Evolutionary conservation across 345 rosid species (phyloP).

Genomic region (Brassica juncea): DNA sequence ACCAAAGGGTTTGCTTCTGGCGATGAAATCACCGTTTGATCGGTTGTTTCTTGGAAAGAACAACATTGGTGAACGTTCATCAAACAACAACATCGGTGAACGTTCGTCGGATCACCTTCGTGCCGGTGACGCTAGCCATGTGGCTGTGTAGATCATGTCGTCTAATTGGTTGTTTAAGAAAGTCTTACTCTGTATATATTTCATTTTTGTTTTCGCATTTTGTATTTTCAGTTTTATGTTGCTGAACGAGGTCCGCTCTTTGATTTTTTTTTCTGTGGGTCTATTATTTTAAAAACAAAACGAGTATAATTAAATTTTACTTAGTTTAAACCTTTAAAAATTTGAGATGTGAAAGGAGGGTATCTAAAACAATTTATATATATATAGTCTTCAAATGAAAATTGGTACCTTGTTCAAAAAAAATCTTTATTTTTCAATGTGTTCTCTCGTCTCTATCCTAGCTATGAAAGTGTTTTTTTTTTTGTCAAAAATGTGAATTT

Average conservation of each 20-base stretch:
- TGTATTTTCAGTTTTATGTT: background rate
- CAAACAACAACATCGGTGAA: constrained; percentile 40
- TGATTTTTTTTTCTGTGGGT: too few relatives aligned
- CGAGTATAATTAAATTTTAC: too few relatives aligned
- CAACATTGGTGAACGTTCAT: constrained; percentile 12
- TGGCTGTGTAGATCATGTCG: constrained; percentile 15
- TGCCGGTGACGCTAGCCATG: constrained; percentile 31
- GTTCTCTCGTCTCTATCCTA: background rate
- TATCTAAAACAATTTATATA: too few relatives aligned
- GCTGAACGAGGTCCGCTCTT: background rate
- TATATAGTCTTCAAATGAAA: too few relatives aligned
- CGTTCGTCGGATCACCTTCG: constrained; percentile 50
- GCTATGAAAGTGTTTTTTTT: background rate
- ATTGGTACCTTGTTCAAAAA: too few relatives aligned
- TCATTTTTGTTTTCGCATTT: background rate
- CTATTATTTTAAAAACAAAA: too few relatives aligned
- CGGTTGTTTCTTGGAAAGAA: constrained; percentile 40
- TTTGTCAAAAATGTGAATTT: too few relatives aligned
- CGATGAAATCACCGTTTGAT: constrained; percentile 47
- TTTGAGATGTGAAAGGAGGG: too few relatives aligned
- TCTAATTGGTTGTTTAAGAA: constrained; percentile 8
- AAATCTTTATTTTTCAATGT: background rate
- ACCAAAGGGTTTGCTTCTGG: constrained; percentile 42
- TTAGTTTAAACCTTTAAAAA: too few relatives aligned
- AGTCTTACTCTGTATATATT: constrained; percentile 16